Base-by-base conservation (phyloP, 768 basidiomycete species). In the Gelatoporia subvermispora region DNA sequence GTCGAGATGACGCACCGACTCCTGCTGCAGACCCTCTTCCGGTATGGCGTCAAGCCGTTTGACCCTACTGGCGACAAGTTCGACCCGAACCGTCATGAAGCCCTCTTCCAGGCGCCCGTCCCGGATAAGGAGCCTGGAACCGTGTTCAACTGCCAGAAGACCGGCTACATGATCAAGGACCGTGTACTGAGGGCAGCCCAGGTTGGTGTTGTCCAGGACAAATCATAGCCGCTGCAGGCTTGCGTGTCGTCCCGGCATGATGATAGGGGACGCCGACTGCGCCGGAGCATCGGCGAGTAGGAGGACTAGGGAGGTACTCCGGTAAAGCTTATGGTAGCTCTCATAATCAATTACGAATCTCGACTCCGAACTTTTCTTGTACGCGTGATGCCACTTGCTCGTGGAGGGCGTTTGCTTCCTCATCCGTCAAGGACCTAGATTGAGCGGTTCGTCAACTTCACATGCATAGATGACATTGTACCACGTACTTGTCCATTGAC, bases 81-180 rank as follows among this genome's bases (percentile, higher is more conserved):
- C 60, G 93, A 99, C 68, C 95, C 96, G 15, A 97, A 97, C 68
- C 70, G 73, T 25, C 95, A 98, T 60, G 96, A 99, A 69, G 96
- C 96, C 10, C 75, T 96, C 22, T 98, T 91, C 70, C 92, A 94
- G 70, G 89, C 81, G 21, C 93, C 94, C 18, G 76, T 93, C 54
- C 86, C 91, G n/a, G 88, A 79, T 13, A 91, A 89, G 70, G 84
- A 86, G 64, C 82, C 92, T 1, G 95, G 95, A 13, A 85, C 87
- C 2, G 85, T 98, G 28, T 77, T 96, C 40, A 89, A 95, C 63
- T 90, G 88, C 64, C 87, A 88, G 65, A 93, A 95, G 73, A 73
- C 75, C 47, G 94, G 93, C 3, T 98, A 91, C 72, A 91, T 76
- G 71, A 93, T 99, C 72, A 96, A 95, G 71, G 90, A 92, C 56